Percentiles rank a stretch among this genome's conserved stretches.
Evolutionary conservation across 164 flowering plant genomes (phyloP).

Genomic region (Sedum album): DNA sequence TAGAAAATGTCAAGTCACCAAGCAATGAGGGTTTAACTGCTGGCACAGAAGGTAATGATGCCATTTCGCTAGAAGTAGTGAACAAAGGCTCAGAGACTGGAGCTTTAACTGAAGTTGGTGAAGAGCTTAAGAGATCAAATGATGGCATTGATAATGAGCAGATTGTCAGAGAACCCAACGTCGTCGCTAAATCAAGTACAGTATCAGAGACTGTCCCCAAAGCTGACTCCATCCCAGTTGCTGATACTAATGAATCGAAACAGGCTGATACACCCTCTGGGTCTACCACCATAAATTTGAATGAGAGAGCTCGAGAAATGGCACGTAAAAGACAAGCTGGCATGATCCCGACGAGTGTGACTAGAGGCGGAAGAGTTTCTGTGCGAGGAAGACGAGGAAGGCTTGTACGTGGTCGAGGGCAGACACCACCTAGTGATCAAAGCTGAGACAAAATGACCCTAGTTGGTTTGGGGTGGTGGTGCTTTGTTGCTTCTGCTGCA

Average conservation of each 20-base stretch:
- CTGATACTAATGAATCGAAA: constrained; percentile 32
- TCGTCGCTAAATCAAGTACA: background rate
- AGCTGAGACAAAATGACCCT: constrained; percentile 12
- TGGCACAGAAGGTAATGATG: constrained; percentile 24
- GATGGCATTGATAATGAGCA: constrained; percentile 34
- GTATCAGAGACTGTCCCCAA: constrained; percentile 16
- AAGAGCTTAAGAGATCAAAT: constrained; percentile 32
- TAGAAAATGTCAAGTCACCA: constrained; percentile 19
- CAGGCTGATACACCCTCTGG: constrained; percentile 22
- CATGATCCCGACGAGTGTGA: constrained; percentile 17
- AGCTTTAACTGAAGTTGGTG: constrained; percentile 30
- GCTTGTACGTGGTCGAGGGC: constrained; percentile 32
- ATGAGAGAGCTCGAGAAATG: constrained; percentile 50
- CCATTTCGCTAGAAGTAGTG: constrained; percentile 25
- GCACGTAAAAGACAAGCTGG: constrained; percentile 46
- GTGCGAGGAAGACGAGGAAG: constrained; percentile 36
- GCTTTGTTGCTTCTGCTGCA: too few species aligned
- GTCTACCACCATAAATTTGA: constrained; percentile 25
- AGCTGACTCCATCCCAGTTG: constrained; percentile 13
- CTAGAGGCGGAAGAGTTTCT: constrained; percentile 40
- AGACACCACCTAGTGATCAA: constrained; percentile 18
- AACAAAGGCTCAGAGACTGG: constrained; percentile 40
- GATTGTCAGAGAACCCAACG: constrained; percentile 8
- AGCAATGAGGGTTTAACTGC: constrained; percentile 24
- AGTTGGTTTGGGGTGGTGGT: too few species aligned